These are phyloP conservation scores for Lasiosphaeriaceae sp. DNA, from an alignment of 495 filamentous ascomycete genomes.

Conservation along the genomic window DNA sequence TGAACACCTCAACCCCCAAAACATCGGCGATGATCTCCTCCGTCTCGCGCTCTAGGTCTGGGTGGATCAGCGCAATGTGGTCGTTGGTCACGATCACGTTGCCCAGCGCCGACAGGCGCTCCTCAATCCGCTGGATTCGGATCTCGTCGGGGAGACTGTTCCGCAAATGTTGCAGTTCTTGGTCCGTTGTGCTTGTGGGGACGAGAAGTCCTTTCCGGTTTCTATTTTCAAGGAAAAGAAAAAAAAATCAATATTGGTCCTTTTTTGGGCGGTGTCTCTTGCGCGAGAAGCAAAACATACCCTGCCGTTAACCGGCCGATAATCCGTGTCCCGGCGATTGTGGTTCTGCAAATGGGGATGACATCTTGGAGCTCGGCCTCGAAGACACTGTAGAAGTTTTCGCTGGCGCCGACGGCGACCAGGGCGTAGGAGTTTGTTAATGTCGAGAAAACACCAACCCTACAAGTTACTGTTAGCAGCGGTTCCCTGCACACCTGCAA, in stretches of 20 bases:
- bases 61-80: conserved; percentile 92
- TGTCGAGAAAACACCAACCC: conserved; percentile 93
- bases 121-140: conserved; percentile 91
- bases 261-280: too few relatives aligned
- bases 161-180: conserved; percentile 94
- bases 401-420: conserved; percentile 87
- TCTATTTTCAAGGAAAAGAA: conserved; percentile 35
- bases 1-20: conserved; percentile 95
- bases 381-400: conserved; percentile 98
- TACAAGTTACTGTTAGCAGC: conserved; percentile 30
- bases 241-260: not conserved
- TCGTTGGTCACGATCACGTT: conserved; percentile 97
- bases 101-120: conserved; percentile 89
- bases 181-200: conserved; percentile 92
- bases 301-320: conserved; percentile 92
- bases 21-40: conserved; percentile 96
- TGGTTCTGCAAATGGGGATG: conserved; percentile 94
- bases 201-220: conserved; percentile 96
- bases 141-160: conserved; percentile 88
- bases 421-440: conserved; percentile 95
- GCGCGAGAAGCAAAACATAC: conserved; percentile 52
- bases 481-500: not conserved
- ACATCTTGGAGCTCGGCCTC: conserved; percentile 96
- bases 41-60: conserved; percentile 94
- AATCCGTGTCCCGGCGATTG: conserved; percentile 95